phyloP scores from a whole-genome alignment of 371 early-diverging fungal genomes.

The Lichtheimia corymbifera region DNA sequence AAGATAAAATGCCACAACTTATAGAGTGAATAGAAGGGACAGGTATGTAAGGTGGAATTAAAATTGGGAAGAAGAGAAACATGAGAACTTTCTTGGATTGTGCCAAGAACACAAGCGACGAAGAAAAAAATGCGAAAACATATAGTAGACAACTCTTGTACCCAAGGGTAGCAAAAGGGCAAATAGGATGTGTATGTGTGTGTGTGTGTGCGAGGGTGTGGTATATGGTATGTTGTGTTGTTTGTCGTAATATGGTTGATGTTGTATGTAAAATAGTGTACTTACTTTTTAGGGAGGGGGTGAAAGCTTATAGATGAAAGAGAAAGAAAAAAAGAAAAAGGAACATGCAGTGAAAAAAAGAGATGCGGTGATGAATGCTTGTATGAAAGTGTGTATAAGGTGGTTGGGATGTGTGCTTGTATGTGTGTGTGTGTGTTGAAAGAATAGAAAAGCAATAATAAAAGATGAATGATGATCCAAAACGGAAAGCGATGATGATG shows the following conservation, averaged over 20 bases:
- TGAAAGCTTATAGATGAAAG: slow-evolving; percentile 2
- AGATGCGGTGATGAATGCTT: slow-evolving; percentile 4
- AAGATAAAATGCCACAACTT: not conserved
- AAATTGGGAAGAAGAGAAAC: slow-evolving; percentile 6
- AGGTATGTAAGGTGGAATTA: slow-evolving; percentile 8
- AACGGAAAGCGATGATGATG: not conserved
- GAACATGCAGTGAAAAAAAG: slow-evolving; percentile 5
- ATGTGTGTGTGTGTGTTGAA: not conserved
- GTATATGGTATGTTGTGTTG: not conserved
- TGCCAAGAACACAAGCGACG: slow-evolving; percentile 13
- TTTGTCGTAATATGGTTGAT: slow-evolving; percentile 4
- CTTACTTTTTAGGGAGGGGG: slow-evolving; percentile 13
- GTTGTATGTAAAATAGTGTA: slow-evolving; percentile 10
- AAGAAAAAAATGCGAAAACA: slow-evolving; percentile 7
- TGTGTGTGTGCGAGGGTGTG: not conserved
- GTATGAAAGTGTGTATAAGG: not conserved
- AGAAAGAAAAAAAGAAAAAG: slow-evolving; percentile 1
- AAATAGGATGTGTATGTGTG: not conserved
- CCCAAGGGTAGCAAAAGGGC: slow-evolving; percentile 3
- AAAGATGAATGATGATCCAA: not conserved
- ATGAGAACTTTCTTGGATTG: slow-evolving; percentile 7
- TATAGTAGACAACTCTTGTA: slow-evolving; percentile 8
- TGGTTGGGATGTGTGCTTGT: not conserved
- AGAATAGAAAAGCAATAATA: slow-evolving; percentile 5
- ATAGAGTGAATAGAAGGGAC: slow-evolving; percentile 5